Evolutionary conservation across 495 filamentous ascomycete genomes (phyloP).

Genomic region (Penicillium mononematosum): DNA sequence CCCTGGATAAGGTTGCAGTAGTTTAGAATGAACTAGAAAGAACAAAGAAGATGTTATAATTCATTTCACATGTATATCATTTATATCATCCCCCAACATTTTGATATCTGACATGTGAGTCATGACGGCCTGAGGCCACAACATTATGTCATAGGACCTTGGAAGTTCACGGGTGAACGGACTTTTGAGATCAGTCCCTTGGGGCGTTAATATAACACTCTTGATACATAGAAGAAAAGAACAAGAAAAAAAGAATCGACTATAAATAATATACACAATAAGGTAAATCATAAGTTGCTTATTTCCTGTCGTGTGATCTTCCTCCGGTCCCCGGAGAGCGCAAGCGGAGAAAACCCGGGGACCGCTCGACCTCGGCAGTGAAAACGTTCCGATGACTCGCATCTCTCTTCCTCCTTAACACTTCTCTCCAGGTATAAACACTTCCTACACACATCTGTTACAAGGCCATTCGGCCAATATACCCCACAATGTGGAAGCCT

Average conservation of each 20-base stretch:
- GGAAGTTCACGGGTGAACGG: neutral
- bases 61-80: no score
- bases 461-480: slow-evolving; percentile 35
- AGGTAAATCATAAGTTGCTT: neutral
- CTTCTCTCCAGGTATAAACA: slow-evolving; percentile 7
- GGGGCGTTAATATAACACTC: neutral
- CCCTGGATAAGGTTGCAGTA: no score
- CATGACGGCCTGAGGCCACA: neutral
- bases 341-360: slow-evolving; percentile 18
- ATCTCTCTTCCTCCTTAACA: slow-evolving; percentile 16
- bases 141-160: neutral
- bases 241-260: neutral
- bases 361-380: slow-evolving; percentile 29
- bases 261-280: neutral
- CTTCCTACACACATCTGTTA: slow-evolving; percentile 3
- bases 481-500: slow-evolving; percentile 76
- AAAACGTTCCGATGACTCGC: slow-evolving; percentile 13
- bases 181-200: neutral
- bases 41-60: no score
- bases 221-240: no score
- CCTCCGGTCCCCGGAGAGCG: slow-evolving; percentile 26
- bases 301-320: slow-evolving; percentile 14
- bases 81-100: no score
- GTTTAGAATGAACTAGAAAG: no score
- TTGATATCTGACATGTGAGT: no score